These are phyloP conservation scores for Tricholomella constricta DNA, from an alignment of 768 basidiomycete species.

Conservation along the genomic window DNA sequence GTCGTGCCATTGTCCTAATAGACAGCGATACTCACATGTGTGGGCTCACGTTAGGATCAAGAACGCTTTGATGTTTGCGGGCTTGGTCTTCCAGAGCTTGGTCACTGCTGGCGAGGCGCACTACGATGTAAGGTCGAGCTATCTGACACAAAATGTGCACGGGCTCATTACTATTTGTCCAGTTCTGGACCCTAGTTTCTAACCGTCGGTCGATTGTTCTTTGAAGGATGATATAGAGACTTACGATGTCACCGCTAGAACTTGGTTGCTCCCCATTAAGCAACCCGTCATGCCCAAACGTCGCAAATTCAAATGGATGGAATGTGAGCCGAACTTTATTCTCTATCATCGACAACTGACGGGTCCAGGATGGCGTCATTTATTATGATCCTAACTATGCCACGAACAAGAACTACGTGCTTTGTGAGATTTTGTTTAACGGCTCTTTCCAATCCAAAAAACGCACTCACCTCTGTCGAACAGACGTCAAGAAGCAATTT, in stretches of 20 bases:
- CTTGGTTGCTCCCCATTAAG: constrained; percentile 41
- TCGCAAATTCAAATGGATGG: constrained; percentile 42
- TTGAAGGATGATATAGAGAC: constrained; percentile 2
- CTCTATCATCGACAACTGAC: neutral
- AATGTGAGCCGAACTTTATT: constrained; percentile 28
- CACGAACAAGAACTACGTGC: constrained; percentile 36
- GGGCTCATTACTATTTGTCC: too few species aligned
- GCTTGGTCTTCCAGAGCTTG: constrained; percentile 40
- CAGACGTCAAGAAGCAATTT: constrained; percentile 40
- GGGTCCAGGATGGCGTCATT: constrained; percentile 33
- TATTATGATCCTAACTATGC: constrained; percentile 45
- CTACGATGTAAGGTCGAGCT: constrained; percentile 33
- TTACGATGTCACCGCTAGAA: constrained; percentile 19
- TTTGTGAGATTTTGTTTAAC: constrained; percentile 32
- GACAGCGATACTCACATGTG: neutral
- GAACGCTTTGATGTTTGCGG: constrained; percentile 41
- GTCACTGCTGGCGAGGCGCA: constrained; percentile 37
- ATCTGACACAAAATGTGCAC: too few species aligned
- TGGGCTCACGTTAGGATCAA: constrained; percentile 26
- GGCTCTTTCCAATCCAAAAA: neutral
- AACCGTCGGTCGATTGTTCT: constrained; percentile 23
- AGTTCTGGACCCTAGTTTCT: constrained; percentile 44
- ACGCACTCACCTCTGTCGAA: neutral
- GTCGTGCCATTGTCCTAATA: neutral
- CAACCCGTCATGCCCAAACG: constrained; percentile 35